Conservation (phyloP, 371 early-diverging fungal species). For the Mortierella sp. region DNA sequence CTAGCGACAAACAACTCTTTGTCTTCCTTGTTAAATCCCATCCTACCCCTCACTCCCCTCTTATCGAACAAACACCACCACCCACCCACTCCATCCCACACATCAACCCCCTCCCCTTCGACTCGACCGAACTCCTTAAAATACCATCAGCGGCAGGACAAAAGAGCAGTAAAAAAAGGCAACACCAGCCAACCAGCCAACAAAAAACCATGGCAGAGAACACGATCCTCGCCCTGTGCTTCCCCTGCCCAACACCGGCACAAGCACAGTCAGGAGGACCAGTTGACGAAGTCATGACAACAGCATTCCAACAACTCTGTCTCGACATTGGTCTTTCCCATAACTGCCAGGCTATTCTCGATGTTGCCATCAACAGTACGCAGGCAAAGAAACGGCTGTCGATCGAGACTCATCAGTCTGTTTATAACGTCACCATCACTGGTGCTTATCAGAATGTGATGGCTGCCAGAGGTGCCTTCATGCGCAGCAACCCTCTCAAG, state of each 20-base stretch:
- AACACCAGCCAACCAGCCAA: background rate
- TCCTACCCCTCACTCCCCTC: background rate
- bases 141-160: background rate
- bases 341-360: conserved; percentile 48
- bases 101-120: background rate
- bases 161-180: background rate
- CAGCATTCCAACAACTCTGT: conserved; percentile 46
- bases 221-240: conserved; percentile 53
- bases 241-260: conserved; percentile 47
- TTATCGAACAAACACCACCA: background rate
- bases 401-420: conserved; percentile 56
- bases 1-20: background rate
- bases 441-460: conserved; percentile 59
- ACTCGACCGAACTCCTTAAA: background rate
- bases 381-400: conserved; percentile 53
- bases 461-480: conserved; percentile 47
- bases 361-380: conserved; percentile 42
- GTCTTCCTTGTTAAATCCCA: background rate
- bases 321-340: conserved; percentile 33
- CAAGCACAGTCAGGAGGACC: conserved; percentile 27
- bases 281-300: conserved; percentile 41
- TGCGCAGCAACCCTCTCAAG: conserved; percentile 56
- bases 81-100: background rate
- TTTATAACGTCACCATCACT: conserved; percentile 56
- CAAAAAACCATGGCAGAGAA: conserved; percentile 45